Conservation (phyloP, 345 rosid species). For the Clarkia xantiana region DNA sequence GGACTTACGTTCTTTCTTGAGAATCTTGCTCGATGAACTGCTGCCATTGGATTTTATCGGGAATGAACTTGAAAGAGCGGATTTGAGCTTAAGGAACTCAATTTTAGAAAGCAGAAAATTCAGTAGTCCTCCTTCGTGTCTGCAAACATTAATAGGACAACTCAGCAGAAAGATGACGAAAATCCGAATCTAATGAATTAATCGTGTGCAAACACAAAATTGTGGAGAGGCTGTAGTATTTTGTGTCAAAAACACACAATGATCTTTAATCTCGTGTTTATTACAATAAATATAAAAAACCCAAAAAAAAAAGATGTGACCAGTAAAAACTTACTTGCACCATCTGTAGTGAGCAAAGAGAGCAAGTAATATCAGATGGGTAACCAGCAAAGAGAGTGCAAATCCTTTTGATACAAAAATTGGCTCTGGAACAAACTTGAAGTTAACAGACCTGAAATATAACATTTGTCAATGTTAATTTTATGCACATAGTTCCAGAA, state of each 20-base stretch:
- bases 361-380: slow-evolving; percentile 51
- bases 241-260: no score
- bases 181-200: no score
- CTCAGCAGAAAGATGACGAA: no score
- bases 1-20: slow-evolving; percentile 54
- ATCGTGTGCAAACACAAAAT: no score
- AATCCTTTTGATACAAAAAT: slow-evolving; percentile 78
- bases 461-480: no score
- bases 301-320: slow-evolving; percentile 1
- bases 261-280: no score
- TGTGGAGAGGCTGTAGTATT: no score
- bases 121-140: slow-evolving; percentile 80
- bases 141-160: slow-evolving; percentile 11
- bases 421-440: slow-evolving; percentile 83
- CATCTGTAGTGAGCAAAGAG: slow-evolving; percentile 69
- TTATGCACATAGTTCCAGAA: no score
- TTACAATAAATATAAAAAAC: background rate
- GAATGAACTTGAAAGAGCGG: slow-evolving; percentile 14
- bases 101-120: slow-evolving; percentile 42
- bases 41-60: slow-evolving; percentile 2
- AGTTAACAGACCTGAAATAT: slow-evolving; percentile 86
- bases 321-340: slow-evolving; percentile 72
- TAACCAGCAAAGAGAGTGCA: slow-evolving; percentile 59
- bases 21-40: slow-evolving; percentile 23
- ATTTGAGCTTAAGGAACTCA: slow-evolving; percentile 19